These are phyloP conservation scores for Macaranga tanarius DNA, from an alignment of 441 rosid species.

Conservation along the genomic window DNA sequence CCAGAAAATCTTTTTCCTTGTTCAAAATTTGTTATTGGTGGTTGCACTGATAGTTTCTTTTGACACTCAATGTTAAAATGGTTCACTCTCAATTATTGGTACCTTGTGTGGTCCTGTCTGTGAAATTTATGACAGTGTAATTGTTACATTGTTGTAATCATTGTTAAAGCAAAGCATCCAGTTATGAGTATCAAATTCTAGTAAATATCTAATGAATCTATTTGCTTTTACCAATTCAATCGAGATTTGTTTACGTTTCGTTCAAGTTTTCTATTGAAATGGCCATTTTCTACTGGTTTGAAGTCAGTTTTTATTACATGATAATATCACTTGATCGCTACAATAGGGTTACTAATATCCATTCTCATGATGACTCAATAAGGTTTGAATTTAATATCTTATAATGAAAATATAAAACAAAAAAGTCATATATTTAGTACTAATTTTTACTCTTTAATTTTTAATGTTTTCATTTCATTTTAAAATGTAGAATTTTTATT, in stretches of 20 bases:
- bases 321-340: no score
- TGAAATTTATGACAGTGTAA: not conserved
- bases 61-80: not conserved
- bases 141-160: not conserved
- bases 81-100: conserved; percentile 7
- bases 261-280: not conserved
- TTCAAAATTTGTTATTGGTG: not conserved
- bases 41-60: conserved; percentile 12
- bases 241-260: not conserved
- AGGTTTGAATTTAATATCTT: no score
- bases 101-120: conserved; percentile 3
- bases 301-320: no score
- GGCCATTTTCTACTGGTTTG: not conserved
- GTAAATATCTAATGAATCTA: not conserved
- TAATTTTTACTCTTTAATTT: no score
- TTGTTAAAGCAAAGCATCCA: not conserved
- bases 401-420: no score
- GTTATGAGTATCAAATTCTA: not conserved
- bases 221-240: no score
- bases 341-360: no score
- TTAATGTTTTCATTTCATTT: no score
- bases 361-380: no score
- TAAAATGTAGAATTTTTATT: no score
- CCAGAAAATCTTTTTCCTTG: not conserved
- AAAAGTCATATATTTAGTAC: no score